Base-by-base conservation (phyloP, 2,329 filamentous ascomycete species). In the Raffaelea albimanens region DNA sequence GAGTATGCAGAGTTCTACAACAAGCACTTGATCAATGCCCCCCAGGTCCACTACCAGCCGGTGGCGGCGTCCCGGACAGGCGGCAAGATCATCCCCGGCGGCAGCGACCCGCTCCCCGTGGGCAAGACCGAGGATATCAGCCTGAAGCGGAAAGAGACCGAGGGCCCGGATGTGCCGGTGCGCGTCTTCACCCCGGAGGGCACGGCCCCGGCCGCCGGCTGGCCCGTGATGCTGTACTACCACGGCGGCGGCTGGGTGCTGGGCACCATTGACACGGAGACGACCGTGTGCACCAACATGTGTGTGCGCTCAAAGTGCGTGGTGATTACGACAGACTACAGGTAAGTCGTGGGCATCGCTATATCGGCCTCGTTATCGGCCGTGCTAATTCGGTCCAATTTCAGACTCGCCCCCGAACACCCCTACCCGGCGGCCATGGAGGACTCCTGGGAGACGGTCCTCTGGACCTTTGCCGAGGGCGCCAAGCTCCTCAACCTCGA, bases 211-310 rank as follows among this genome's bases (percentile, higher is more conserved):
- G 59, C 54, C 1, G 56, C 53, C 1, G 75, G 76, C 25, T 80
- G 75, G 75, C 75, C 76, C 2, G 67, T 72, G 9, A 69, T 73
- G 57, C 52, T 80, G 3, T 80, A 76, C 56, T 75, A 70, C 54
- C 76, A 80, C 53, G 76, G 75, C 3, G 75, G 75, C 1, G 76
- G 75, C 3, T 80, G 74, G 74, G 75, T 78, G 3, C 54, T 78
- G 31, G 76, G 75, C 0, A 75, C 71, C 44, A 76, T 78, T 40
- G 67, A 75, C 49, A 77, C 73, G 0, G 76, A 80, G 61, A 78
- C 79, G 52, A 66, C 68, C 3, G 70, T 78, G 3, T 74, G 72
- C 44, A 69, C 73, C 18, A 69, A 78, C 53, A 58, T 80, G 16
- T 76, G 72, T 51, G 63, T 64, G 20, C 62, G 72, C 11, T 68